Percentiles rank a stretch among this genome's conserved stretches.
Evolutionary conservation across 352 stramenopile species (phyloP).

Genomic region (Phytophthora boehmeriae): DNA sequence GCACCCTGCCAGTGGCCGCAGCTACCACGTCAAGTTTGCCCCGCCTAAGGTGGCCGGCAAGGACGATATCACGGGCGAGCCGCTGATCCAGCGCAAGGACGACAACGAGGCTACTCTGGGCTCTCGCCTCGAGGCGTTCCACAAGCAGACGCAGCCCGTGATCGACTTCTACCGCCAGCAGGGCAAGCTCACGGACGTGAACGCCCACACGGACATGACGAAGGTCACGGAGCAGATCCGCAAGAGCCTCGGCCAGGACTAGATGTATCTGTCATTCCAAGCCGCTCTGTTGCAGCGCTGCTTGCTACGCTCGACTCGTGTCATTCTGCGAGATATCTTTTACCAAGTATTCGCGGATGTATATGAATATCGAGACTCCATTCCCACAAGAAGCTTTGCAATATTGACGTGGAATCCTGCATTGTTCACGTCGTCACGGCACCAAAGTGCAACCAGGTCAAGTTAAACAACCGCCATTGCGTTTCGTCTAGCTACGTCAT

Average conservation of each 20-base stretch:
- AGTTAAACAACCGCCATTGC: slow-evolving; percentile 13
- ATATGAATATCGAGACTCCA: background rate
- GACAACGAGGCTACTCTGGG: slow-evolving; percentile 94
- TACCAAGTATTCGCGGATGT: background rate
- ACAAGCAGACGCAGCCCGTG: slow-evolving; percentile 97
- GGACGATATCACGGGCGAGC: slow-evolving; percentile 95
- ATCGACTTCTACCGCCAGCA: slow-evolving; percentile 91
- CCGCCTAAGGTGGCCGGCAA: slow-evolving; percentile 91
- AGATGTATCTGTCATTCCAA: slow-evolving; percentile 37
- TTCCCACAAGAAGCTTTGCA: no score
- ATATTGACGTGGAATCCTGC: no score
- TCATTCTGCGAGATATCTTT: background rate
- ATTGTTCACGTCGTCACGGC: no score
- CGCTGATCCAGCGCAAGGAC: slow-evolving; percentile 97
- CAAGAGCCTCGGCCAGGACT: slow-evolving; percentile 67
- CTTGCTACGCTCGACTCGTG: slow-evolving; percentile 16
- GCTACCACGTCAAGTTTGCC: slow-evolving; percentile 98
- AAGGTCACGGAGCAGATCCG: slow-evolving; percentile 88
- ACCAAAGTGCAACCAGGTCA: background rate
- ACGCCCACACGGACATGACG: slow-evolving; percentile 91
- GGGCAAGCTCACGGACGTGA: slow-evolving; percentile 88
- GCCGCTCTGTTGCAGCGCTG: slow-evolving; percentile 3
- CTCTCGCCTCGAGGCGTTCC: slow-evolving; percentile 94
- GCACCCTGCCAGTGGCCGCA: slow-evolving; percentile 94
- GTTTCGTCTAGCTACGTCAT: slow-evolving; percentile 9